phyloP scores from a whole-genome alignment of 2,329 filamentous ascomycete genomes.

The Monilinia polystroma region DNA sequence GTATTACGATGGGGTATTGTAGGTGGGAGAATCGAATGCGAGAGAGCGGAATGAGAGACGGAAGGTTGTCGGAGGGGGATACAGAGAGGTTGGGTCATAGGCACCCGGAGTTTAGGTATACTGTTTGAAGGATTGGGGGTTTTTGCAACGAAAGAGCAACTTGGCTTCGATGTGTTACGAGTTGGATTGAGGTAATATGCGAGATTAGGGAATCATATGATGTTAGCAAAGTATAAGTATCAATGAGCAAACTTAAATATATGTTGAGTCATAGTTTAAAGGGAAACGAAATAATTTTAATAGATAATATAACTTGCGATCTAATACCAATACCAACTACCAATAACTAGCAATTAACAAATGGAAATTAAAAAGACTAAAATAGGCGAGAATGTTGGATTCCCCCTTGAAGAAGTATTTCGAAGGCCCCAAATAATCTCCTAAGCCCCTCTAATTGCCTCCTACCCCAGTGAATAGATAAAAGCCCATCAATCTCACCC shows the following conservation, averaged over 20 bases:
- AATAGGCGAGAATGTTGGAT: constrained; percentile 19
- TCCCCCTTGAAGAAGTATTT: constrained; percentile 6
- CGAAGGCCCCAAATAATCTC: constrained; percentile 12
- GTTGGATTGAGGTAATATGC: neutral
- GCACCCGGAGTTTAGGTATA: constrained; percentile 70
- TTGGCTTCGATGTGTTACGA: too few species aligned
- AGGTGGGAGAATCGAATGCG: constrained; percentile 70
- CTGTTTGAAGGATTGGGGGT: constrained; percentile 44
- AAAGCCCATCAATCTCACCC: neutral
- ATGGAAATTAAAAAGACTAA: neutral
- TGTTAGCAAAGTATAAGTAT: neutral
- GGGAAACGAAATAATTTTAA: neutral
- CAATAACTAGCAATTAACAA: neutral
- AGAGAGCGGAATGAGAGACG: constrained; percentile 59
- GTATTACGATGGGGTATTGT: constrained; percentile 60
- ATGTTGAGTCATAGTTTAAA: neutral
- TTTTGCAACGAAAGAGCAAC: too few species aligned
- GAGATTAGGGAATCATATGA: neutral
- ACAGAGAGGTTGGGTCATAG: constrained; percentile 68
- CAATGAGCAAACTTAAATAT: neutral
- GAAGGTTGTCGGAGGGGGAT: constrained; percentile 58
- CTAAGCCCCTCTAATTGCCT: neutral
- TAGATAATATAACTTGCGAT: neutral
- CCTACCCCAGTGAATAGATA: neutral
- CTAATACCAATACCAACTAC: constrained; percentile 1